phyloP scores from a whole-genome alignment of 192 early-diverging fungal genomes.

The Rhizophagus prolifer region DNA sequence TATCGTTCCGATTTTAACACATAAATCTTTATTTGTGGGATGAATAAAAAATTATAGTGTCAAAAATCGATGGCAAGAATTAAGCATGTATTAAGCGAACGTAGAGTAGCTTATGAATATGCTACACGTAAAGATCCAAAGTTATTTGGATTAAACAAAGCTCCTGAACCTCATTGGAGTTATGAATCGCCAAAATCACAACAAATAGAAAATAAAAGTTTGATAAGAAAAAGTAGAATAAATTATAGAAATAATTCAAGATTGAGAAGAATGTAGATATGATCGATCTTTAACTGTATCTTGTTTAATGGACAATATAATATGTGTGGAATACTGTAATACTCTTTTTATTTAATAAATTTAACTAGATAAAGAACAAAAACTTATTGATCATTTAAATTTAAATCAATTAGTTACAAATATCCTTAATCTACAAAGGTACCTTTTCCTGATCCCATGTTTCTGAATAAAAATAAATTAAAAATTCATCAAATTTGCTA shows the following conservation, averaged over 20 bases:
- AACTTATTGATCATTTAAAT: too few species aligned
- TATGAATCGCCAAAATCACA: background rate
- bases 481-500: background rate
- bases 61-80: constrained; percentile 84
- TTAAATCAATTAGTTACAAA: too few species aligned
- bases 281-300: background rate
- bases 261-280: background rate
- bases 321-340: background rate
- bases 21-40: too few species aligned
- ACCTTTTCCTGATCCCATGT: constrained; percentile 64
- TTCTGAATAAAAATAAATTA: constrained; percentile 17
- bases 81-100: constrained; percentile 76
- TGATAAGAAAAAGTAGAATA: background rate
- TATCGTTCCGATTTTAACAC: constrained; percentile 10
- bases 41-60: constrained; percentile 47
- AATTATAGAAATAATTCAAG: background rate
- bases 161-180: constrained; percentile 5
- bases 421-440: constrained; percentile 66
- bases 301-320: background rate
- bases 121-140: constrained; percentile 36
- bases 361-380: too few species aligned
- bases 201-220: background rate
- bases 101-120: constrained; percentile 63
- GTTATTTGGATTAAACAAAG: constrained; percentile 7
- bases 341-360: too few species aligned